A percentile compares a stretch with the other conserved stretches of the same genome.
These are phyloP conservation scores for Scheffersomyces titani DNA, from an alignment of 1,139 yeast species.

Conservation along the genomic window DNA sequence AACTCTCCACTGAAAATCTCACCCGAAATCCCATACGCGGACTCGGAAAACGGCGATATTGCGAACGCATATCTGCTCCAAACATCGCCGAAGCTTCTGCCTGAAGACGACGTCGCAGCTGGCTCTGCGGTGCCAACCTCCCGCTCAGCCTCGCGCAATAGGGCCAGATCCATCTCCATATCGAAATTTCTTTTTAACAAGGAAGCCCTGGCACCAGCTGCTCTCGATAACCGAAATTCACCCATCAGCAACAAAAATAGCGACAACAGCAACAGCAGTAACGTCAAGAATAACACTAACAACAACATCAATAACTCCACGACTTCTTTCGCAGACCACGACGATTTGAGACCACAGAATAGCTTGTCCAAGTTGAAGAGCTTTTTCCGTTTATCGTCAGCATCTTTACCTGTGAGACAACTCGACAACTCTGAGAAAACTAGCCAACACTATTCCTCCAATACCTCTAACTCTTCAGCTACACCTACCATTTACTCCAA, in stretches of 20 bases:
- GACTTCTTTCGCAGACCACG: neutral
- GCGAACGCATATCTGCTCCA: constrained; percentile 3
- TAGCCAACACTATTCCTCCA: neutral
- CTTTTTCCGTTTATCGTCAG: constrained; percentile 13
- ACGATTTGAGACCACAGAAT: constrained; percentile 12
- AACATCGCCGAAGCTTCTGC: constrained; percentile 10
- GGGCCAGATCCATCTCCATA: constrained; percentile 20
- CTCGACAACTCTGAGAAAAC: neutral
- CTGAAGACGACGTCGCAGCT: constrained; percentile 8
- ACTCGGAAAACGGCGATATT: neutral
- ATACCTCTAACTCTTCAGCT: neutral
- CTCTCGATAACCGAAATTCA: neutral
- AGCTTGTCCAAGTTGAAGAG: constrained; percentile 15
- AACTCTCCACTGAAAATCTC: neutral
- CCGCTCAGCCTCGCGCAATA: constrained; percentile 4
- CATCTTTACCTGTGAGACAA: constrained; percentile 1
- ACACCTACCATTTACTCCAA: neutral
- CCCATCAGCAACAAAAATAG: neutral
- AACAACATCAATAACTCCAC: neutral
- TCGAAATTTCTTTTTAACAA: constrained; percentile 18
- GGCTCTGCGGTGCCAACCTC: constrained; percentile 3
- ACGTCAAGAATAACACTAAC: neutral
- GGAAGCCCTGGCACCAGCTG: constrained; percentile 7
- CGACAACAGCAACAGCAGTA: neutral
- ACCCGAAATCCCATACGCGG: neutral